Evolutionary conservation across 768 basidiomycete genomes (phyloP).

Genomic region (Obba rivulosa): DNA sequence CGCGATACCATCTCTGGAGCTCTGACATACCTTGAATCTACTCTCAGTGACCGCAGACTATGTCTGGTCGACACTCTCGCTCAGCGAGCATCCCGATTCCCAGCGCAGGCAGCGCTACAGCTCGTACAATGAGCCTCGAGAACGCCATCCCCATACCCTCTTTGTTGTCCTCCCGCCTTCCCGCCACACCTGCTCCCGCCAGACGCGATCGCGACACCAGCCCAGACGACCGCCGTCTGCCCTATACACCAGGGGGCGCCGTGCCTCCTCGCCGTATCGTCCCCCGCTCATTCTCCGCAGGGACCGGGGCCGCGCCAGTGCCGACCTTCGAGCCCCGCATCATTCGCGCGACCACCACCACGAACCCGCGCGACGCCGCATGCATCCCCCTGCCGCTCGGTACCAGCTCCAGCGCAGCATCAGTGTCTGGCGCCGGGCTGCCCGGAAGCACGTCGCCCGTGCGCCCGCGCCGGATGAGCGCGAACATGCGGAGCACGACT

Average conservation of each 20-base stretch:
- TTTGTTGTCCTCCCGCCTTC: slow-evolving; percentile 15
- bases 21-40: too few species aligned
- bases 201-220: slow-evolving; percentile 5
- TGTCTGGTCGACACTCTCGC: slow-evolving; percentile 50
- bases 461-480: slow-evolving; percentile 44
- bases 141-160: slow-evolving; percentile 58
- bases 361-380: slow-evolving; percentile 22
- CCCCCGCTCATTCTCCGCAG: slow-evolving; percentile 1
- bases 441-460: slow-evolving; percentile 30
- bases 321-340: slow-evolving; percentile 47
- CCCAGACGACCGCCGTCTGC: slow-evolving; percentile 4
- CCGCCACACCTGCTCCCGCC: slow-evolving; percentile 6
- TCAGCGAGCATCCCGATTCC: slow-evolving; percentile 68
- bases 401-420: slow-evolving; percentile 33
- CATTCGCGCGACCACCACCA: slow-evolving; percentile 50
- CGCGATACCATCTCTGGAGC: too few species aligned
- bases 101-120: slow-evolving; percentile 35
- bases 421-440: slow-evolving; percentile 26
- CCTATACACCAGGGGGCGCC: slow-evolving; percentile 2
- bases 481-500: slow-evolving; percentile 14
- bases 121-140: slow-evolving; percentile 50
- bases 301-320: slow-evolving; percentile 2
- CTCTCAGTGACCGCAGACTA: too few species aligned
- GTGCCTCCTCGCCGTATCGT: slow-evolving; percentile 12
- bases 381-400: slow-evolving; percentile 24